Evolutionary conservation across 192 early-diverging fungal species (phyloP).

Genomic region (Coemansia sp.): DNA sequence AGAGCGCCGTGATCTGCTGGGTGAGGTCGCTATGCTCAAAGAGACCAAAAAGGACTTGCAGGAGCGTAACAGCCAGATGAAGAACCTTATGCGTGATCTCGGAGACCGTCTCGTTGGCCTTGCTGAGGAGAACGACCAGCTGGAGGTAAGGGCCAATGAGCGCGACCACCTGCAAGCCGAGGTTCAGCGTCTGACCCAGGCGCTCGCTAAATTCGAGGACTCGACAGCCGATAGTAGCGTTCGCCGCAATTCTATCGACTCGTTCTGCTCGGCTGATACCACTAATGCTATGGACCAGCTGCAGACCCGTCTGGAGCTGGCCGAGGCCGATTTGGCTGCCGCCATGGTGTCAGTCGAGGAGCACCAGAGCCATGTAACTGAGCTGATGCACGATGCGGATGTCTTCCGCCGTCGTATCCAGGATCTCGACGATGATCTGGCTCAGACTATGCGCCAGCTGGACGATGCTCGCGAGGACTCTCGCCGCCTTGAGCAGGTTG

Average conservation of each 20-base stretch:
- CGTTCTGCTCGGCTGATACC: slow-evolving; percentile 1
- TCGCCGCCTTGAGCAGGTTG: neutral
- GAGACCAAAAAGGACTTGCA: slow-evolving; percentile 40
- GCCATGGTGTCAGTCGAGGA: slow-evolving; percentile 22
- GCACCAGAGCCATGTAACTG: slow-evolving; percentile 16
- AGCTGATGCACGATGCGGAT: slow-evolving; percentile 16
- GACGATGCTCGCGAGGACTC: slow-evolving; percentile 20
- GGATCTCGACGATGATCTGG: slow-evolving; percentile 24
- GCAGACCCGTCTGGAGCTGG: slow-evolving; percentile 22
- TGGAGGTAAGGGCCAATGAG: slow-evolving; percentile 35
- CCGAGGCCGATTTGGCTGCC: slow-evolving; percentile 33
- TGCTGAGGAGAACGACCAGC: slow-evolving; percentile 48
- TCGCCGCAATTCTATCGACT: slow-evolving; percentile 7
- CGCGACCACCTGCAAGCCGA: slow-evolving; percentile 27
- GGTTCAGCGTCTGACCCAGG: slow-evolving; percentile 7
- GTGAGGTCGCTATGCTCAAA: slow-evolving; percentile 19
- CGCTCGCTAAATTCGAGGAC: slow-evolving; percentile 16
- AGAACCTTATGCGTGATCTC: slow-evolving; percentile 44
- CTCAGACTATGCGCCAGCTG: slow-evolving; percentile 28
- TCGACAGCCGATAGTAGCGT: slow-evolving; percentile 1
- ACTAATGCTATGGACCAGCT: slow-evolving; percentile 14
- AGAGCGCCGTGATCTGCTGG: slow-evolving; percentile 17
- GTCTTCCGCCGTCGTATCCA: slow-evolving; percentile 13
- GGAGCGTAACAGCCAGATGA: slow-evolving; percentile 47
- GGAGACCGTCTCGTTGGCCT: slow-evolving; percentile 45